Base-by-base conservation (phyloP, 1,284 basidiomycete genomes). In the Tausonia pullulans region DNA sequence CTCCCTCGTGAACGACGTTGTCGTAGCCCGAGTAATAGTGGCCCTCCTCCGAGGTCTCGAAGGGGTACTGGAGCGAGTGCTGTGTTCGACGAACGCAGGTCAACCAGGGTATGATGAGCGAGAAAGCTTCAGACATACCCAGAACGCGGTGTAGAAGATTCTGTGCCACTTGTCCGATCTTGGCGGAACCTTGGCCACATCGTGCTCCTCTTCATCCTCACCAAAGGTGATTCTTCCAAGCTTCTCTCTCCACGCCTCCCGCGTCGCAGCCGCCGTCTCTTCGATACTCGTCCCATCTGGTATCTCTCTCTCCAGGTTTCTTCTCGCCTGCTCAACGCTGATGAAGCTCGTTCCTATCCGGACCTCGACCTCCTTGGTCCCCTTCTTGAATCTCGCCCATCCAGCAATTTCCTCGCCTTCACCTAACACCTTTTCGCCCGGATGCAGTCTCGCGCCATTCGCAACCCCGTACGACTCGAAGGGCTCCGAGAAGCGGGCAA, bases 311-410 rank as follows among this genome's bases (percentile, higher is more conserved):
- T 88, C 83, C 0, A 78, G 83, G 81, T 70, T 88, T 78, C 78
- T 88, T 55, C 84, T 76, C 0, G 89, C 89, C 70, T 90, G 87
- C 6, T 85, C 84, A 13, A 85, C 76, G 0, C 86, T 87, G 67
- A 91, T 87, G 71, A 90, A 87, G 9, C 87, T 89, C 8, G 87
- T 85, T 0, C 87, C 87, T 1, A 91, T 77, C 8, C 87, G 79
- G 6, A 88, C 82, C 14, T 83, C 78, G 46, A 90, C 80, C 2
- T 72, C 72, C 13, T 71, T 69, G 13, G 77, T 76, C 3, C 69
- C 71, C 0, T 69, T 65, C 0, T 67, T 71, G 69, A 90, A 87
- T 2, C 75, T 72, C 0, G 79, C 84, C 70, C 83, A 90, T 0
- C 79, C 87, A 14, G 83, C 81, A 4, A 89, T 73, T 13, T 82